phyloP scores from a whole-genome alignment of 1,284 basidiomycete species.

The Irpex rosettiformis region DNA sequence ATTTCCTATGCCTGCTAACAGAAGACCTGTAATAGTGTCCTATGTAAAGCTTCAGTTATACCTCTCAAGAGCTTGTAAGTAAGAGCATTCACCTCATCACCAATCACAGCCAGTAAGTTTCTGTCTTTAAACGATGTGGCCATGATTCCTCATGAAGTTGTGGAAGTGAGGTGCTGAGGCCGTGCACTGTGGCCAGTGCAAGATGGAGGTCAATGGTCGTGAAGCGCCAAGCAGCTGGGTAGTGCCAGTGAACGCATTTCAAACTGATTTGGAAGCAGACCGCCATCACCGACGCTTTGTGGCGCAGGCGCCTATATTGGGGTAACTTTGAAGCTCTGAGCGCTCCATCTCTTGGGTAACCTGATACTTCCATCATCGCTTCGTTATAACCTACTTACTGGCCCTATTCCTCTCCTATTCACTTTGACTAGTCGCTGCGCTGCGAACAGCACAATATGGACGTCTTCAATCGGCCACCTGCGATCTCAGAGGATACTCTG shows the following conservation, averaged over 20 bases:
- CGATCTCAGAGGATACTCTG: conserved; percentile 84
- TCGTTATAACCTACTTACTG: too few relatives aligned
- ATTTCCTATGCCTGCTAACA: conserved; percentile 91
- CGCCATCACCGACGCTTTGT: conserved; percentile 2
- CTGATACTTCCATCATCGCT: too few relatives aligned
- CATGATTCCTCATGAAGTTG: conserved; percentile 25
- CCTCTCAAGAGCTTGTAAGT: neutral
- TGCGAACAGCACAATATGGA: conserved; percentile 18
- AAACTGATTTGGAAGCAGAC: neutral
- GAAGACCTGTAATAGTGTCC: conserved; percentile 94
- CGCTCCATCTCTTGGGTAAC: too few relatives aligned
- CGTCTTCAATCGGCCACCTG: conserved; percentile 68
- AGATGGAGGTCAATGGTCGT: neutral
- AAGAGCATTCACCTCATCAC: conserved; percentile 74
- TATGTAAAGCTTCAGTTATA: conserved; percentile 28
- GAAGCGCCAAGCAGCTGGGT: neutral
- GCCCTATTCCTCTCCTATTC: too few relatives aligned
- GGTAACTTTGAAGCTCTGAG: neutral
- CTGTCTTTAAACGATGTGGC: conserved; percentile 74
- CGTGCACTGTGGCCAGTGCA: neutral
- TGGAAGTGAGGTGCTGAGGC: neutral
- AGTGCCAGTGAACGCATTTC: neutral
- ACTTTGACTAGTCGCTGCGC: too few relatives aligned
- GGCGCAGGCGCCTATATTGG: neutral
- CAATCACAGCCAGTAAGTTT: conserved; percentile 88